Conservation (phyloP, 1,139 yeast species). For the Candida buenavistaensis region DNA sequence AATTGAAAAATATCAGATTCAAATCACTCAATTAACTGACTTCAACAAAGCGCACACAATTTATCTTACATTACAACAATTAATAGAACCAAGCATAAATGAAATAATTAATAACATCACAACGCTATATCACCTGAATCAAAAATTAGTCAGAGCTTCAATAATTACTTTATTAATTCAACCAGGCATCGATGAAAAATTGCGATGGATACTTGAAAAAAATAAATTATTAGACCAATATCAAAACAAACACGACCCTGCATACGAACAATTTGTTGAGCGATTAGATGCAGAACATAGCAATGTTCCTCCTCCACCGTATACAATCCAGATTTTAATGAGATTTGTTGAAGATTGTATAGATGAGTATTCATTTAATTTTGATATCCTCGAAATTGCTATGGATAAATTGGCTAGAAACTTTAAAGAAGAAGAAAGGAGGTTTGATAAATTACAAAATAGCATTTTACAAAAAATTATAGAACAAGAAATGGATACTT, state of each 20-base stretch:
- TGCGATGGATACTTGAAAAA: constrained; percentile 1
- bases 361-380: constrained; percentile 1
- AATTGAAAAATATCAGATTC: neutral
- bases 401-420: constrained; percentile 3
- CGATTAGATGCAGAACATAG: constrained; percentile 1
- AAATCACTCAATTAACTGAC: neutral
- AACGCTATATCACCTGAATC: neutral
- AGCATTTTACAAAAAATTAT: constrained; percentile 3
- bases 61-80: neutral
- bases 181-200: neutral
- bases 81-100: neutral
- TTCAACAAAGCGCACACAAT: constrained; percentile 1
- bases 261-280: constrained; percentile 1
- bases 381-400: constrained; percentile 2
- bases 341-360: constrained; percentile 4
- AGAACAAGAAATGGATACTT: constrained; percentile 5
- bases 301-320: constrained; percentile 2
- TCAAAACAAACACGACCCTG: constrained; percentile 1
- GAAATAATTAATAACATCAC: neutral
- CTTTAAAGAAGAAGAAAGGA: constrained; percentile 1
- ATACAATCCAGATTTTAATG: neutral
- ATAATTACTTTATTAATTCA: neutral
- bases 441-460: constrained; percentile 4
- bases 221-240: constrained; percentile 2
- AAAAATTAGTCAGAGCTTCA: neutral